These are phyloP conservation scores for Capsicum rhomboideum DNA, from an alignment of 257 asterid genomes.

Conservation along the genomic window DNA sequence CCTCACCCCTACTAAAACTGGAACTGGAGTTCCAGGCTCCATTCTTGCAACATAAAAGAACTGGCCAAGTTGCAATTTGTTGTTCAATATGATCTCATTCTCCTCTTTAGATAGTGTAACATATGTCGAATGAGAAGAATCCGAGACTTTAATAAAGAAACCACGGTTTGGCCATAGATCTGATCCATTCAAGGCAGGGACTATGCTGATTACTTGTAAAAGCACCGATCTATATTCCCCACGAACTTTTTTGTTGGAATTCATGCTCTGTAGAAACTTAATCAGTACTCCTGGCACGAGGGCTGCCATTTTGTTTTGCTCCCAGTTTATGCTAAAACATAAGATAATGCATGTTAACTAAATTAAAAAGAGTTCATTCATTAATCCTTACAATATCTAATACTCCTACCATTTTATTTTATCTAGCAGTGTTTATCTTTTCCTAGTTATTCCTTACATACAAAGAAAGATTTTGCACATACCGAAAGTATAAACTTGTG, in stretches of 20 bases:
- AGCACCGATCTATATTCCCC: slow-evolving; percentile 69
- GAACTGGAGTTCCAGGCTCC: slow-evolving; percentile 69
- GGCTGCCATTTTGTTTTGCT: slow-evolving; percentile 47
- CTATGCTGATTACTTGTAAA: slow-evolving; percentile 74
- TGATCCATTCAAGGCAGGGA: slow-evolving; percentile 67
- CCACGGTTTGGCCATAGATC: slow-evolving; percentile 83
- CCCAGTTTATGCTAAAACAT: not conserved
- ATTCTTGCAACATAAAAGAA: slow-evolving; percentile 71
- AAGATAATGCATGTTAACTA: not conserved
- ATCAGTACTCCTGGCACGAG: slow-evolving; percentile 73
- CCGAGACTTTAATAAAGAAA: slow-evolving; percentile 81
- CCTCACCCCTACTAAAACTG: slow-evolving; percentile 56
- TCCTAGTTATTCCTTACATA: no score
- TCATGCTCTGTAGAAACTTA: slow-evolving; percentile 62
- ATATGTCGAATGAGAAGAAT: slow-evolving; percentile 83
- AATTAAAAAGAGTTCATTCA: not conserved
- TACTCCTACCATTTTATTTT: not conserved
- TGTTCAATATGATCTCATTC: slow-evolving; percentile 65
- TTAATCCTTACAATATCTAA: not conserved
- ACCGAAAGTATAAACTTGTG: not conserved
- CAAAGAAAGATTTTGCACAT: not conserved
- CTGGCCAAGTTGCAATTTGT: slow-evolving; percentile 73
- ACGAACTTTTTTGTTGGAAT: slow-evolving; percentile 55
- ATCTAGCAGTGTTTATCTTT: not conserved
- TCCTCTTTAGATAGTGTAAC: slow-evolving; percentile 54